phyloP scores from a whole-genome alignment of 1,284 basidiomycete species.

The Fistulinella cinereoalba region DNA sequence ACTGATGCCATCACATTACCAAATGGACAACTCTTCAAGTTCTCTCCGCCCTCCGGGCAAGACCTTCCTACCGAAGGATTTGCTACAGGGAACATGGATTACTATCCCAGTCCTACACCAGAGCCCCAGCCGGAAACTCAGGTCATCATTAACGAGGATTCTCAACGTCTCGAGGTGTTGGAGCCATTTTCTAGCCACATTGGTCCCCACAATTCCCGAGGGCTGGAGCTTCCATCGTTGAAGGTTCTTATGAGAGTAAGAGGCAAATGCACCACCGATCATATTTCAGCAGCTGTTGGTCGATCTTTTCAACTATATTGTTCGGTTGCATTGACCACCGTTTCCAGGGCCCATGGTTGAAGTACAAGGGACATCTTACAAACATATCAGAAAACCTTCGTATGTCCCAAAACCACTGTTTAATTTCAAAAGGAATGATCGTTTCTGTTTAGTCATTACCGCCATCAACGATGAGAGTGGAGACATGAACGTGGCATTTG shows the following conservation, averaged over 20 bases:
- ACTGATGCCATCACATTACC: constrained; percentile 78
- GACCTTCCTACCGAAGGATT: constrained; percentile 87
- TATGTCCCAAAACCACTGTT: constrained; percentile 41
- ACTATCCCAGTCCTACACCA: constrained; percentile 79
- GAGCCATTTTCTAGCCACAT: constrained; percentile 88
- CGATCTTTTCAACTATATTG: constrained; percentile 1
- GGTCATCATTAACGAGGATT: constrained; percentile 77
- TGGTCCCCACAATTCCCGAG: constrained; percentile 46
- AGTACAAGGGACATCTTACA: constrained; percentile 95
- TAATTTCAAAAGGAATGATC: constrained; percentile 40
- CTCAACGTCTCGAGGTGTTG: constrained; percentile 84
- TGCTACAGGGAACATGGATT: constrained; percentile 73
- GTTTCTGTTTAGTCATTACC: constrained; percentile 54
- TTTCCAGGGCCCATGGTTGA: constrained; percentile 88
- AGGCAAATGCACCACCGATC: constrained; percentile 99
- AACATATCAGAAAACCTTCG: constrained; percentile 96
- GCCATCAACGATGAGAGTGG: constrained; percentile 93
- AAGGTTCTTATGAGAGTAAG: constrained; percentile 88
- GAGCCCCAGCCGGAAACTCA: constrained; percentile 75
- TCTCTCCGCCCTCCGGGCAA: constrained; percentile 80
- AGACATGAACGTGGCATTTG: constrained; percentile 86
- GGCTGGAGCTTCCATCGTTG: constrained; percentile 77
- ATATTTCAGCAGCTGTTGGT: constrained; percentile 88
- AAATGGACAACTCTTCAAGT: constrained; percentile 81
- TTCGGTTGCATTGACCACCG: constrained; percentile 6